These are phyloP conservation scores for Xylaria telfairii DNA, from an alignment of 495 filamentous ascomycete genomes.

Conservation along the genomic window DNA sequence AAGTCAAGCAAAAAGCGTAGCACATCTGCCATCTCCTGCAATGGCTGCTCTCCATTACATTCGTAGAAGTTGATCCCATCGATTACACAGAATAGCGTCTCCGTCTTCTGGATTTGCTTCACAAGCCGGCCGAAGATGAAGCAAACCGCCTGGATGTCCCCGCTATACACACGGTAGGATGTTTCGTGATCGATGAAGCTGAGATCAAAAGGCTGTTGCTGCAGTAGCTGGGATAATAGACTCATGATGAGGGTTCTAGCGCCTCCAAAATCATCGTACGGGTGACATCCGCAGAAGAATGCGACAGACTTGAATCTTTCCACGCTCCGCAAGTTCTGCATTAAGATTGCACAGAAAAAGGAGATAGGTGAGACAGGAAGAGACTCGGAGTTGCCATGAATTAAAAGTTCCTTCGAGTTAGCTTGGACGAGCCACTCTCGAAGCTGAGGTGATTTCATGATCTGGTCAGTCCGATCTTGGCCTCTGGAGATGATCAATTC, in stretches of 20 bases:
- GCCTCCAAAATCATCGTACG: neutral
- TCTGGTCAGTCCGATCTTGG: constrained; percentile 10
- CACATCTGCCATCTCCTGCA: neutral
- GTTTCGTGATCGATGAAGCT: constrained; percentile 1
- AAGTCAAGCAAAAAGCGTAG: constrained; percentile 6
- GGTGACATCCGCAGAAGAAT: constrained; percentile 14
- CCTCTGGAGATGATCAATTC: constrained; percentile 7
- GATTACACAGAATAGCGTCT: constrained; percentile 6
- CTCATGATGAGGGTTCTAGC: constrained; percentile 9
- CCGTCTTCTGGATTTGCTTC: neutral
- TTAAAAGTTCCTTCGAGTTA: constrained; percentile 2
- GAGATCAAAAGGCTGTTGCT: constrained; percentile 2
- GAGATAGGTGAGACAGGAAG: constrained; percentile 3
- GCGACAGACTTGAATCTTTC: constrained; percentile 7
- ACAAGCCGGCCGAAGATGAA: constrained; percentile 1
- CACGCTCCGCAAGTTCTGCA: constrained; percentile 6
- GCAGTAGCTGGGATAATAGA: neutral
- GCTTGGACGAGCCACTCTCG: constrained; percentile 12
- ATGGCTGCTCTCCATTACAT: neutral
- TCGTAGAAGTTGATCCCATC: constrained; percentile 8
- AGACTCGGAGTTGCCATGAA: neutral
- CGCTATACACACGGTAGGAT: neutral
- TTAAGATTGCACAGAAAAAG: neutral
- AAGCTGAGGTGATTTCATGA: constrained; percentile 8
- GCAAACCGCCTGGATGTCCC: neutral